Conservation (phyloP, 2,329 filamentous ascomycete genomes). For the Aspergillus alliaceus region DNA sequence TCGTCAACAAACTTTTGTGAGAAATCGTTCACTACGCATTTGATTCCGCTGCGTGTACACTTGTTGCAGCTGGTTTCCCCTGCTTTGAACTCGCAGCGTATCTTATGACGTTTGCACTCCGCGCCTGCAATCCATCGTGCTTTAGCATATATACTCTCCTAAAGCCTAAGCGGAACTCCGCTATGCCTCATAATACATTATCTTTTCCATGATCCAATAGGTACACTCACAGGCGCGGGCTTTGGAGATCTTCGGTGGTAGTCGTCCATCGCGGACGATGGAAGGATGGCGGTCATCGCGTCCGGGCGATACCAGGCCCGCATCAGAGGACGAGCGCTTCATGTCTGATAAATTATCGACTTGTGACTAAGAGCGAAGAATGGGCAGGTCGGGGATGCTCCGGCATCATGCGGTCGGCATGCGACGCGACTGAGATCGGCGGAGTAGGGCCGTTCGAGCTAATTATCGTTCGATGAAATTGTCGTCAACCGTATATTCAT, state of each 20-base stretch:
- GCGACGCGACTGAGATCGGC: slow-evolving; percentile 10
- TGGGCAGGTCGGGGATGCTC: slow-evolving; percentile 25
- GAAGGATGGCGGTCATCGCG: slow-evolving; percentile 25
- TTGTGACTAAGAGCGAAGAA: slow-evolving; percentile 8
- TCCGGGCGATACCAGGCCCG: slow-evolving; percentile 31
- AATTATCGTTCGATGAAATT: not conserved
- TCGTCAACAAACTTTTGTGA: slow-evolving; percentile 57
- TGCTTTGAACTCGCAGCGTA: slow-evolving; percentile 53
- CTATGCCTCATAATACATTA: not conserved
- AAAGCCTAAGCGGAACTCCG: too few relatives aligned
- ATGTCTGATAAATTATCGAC: slow-evolving; percentile 20
- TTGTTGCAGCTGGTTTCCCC: slow-evolving; percentile 50
- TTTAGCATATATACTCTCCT: slow-evolving; percentile 7
- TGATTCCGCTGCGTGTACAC: slow-evolving; percentile 51
- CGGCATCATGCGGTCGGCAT: slow-evolving; percentile 21
- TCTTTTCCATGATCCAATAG: not conserved
- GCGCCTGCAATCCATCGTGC: slow-evolving; percentile 31
- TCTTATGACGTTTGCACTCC: slow-evolving; percentile 56
- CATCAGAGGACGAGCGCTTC: slow-evolving; percentile 39
- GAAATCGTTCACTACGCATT: slow-evolving; percentile 57
- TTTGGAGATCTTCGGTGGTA: slow-evolving; percentile 40
- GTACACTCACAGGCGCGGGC: slow-evolving; percentile 41
- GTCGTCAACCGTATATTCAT: not conserved
- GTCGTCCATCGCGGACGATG: slow-evolving; percentile 19
- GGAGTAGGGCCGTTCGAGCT: not conserved